These are phyloP conservation scores for Leucocoprinus leucothites DNA, from an alignment of 768 basidiomycete species.

Conservation along the genomic window DNA sequence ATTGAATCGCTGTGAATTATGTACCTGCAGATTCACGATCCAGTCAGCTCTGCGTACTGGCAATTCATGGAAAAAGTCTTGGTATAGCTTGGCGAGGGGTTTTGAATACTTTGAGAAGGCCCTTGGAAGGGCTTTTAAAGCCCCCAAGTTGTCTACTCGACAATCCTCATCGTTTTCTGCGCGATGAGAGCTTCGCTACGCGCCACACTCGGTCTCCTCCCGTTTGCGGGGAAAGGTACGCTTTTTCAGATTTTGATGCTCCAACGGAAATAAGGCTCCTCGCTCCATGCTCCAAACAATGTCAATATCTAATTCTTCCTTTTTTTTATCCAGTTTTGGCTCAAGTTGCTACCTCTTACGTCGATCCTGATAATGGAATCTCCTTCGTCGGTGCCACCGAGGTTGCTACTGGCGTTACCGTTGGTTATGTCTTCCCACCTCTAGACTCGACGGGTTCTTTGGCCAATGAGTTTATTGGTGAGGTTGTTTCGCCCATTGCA, in stretches of 20 bases:
- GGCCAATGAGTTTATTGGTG: slow-evolving; percentile 57
- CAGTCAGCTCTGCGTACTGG: no score
- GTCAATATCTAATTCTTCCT: no score
- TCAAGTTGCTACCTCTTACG: slow-evolving; percentile 41
- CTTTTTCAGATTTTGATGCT: neutral
- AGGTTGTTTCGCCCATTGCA: slow-evolving; percentile 53
- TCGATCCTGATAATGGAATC: slow-evolving; percentile 49
- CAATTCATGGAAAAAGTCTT: neutral
- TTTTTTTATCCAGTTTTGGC: slow-evolving; percentile 31
- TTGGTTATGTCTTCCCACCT: slow-evolving; percentile 54
- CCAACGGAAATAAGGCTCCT: neutral
- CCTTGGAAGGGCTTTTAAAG: neutral
- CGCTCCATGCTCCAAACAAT: no score
- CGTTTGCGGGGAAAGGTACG: slow-evolving; percentile 7
- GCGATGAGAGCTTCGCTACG: neutral
- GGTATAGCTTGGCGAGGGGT: neutral
- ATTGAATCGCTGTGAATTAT: no score
- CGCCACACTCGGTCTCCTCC: slow-evolving; percentile 3
- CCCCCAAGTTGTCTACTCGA: neutral
- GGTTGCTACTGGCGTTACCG: slow-evolving; percentile 36
- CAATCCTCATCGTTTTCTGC: neutral
- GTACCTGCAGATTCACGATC: no score
- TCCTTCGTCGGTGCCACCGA: slow-evolving; percentile 46
- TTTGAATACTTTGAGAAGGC: neutral
- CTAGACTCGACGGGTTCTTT: slow-evolving; percentile 33